Evolutionary conservation across 257 asterid species (phyloP), one percentile per base, ranked within the genome.

Genomic region (Thymus mandschuricus): DNA sequence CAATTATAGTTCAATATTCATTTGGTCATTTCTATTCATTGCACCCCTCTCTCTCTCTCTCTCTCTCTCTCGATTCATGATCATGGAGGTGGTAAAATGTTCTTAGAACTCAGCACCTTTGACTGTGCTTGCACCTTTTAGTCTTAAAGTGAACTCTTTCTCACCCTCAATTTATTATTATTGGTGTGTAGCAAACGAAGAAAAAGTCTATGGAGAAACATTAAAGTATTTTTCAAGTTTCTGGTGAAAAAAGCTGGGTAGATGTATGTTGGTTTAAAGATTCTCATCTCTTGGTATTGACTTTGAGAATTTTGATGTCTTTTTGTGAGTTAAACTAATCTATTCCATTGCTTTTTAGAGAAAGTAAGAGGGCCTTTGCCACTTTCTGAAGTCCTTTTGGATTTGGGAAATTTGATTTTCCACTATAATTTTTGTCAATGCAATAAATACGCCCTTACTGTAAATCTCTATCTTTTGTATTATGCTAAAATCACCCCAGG

Each of bases 401-500:
- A 66, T 49, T 28, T 59, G 69, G 69, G 5, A 10, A 40, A 28
- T 68, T 40, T 33, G 28, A 44, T 34, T n/a, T 44, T 70, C 10
- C 48, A 27, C 4, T 43, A 1, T 21, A 40, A 4, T 29, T 43
- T 43, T 43, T 55, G 45, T 12, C 28, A 10, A 71, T 35, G 54
- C 41, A 5, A 5, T 9, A 6, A 65, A 12, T 40, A 21, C 41
- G 34, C 43, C 44, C 41, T 15, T 33, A 15, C 8, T 60, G 62
- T 51, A 44, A 60, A 59, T 3, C 28, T 52, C 1, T 4, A 30
- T 63, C 38, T 13, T 52, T 38, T 10, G 31, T 76, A 27, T 13
- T 70, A 15, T 59, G 51, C 77, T 74, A 71, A 80, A 68, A 67
- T 73, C 35, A 30, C 11, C 57, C 68, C 66, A 56, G 35, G 6